Percentiles rank a stretch among this genome's conserved stretches.
Conservation (phyloP, 2,329 filamentous ascomycete genomes). For the Cytospora chrysosperma region DNA sequence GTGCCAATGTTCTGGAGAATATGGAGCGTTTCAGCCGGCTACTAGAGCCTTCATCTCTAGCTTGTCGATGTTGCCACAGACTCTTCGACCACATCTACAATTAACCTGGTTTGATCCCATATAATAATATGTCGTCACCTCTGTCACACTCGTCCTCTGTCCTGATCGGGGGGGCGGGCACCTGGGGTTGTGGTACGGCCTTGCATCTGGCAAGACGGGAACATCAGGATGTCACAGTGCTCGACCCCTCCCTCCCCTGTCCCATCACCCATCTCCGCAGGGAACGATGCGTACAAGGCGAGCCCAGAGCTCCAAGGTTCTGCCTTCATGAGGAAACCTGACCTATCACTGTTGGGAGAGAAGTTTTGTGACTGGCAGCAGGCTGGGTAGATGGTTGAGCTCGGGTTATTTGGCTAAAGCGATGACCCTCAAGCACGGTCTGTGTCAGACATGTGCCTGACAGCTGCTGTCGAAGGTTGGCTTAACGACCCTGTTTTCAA, state of each 20-base stretch:
- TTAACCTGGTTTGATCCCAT: too few species aligned
- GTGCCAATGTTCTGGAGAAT: not conserved
- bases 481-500: slow-evolving; percentile 41
- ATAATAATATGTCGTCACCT: not conserved
- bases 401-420: not conserved
- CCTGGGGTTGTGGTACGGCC: slow-evolving; percentile 30
- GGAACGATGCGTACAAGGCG: not conserved
- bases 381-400: not conserved
- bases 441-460: slow-evolving; percentile 24
- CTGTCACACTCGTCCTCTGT: not conserved
- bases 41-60: not conserved
- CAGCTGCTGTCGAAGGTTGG: slow-evolving; percentile 42
- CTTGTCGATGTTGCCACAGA: not conserved
- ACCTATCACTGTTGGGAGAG: too few species aligned
- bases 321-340: not conserved
- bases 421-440: not conserved
- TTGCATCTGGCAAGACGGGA: slow-evolving; percentile 29
- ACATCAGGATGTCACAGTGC: slow-evolving; percentile 30
- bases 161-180: slow-evolving; percentile 29
- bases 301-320: not conserved
- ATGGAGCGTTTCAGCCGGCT: not conserved
- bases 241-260: slow-evolving; percentile 26
- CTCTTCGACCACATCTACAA: not conserved
- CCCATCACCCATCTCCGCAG: not conserved
- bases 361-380: not conserved